Evolutionary conservation across 345 rosid species (phyloP).

Genomic region (Lenwebbia sp.): DNA sequence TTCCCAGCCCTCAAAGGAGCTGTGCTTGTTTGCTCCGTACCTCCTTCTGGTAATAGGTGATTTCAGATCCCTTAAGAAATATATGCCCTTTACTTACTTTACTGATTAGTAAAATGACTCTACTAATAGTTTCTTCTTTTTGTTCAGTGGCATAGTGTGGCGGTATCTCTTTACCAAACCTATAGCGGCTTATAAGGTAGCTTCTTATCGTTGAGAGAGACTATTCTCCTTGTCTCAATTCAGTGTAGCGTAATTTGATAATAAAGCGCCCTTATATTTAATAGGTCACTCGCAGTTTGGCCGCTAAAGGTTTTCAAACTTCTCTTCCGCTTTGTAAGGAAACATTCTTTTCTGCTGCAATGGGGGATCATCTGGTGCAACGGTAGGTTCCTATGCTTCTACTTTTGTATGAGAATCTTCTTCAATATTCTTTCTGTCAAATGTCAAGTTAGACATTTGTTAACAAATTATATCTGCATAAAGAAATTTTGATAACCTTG

Average conservation of each 20-base stretch:
- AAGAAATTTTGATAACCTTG: not conserved
- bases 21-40: conserved; percentile 73
- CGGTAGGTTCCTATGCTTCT: conserved; percentile 26
- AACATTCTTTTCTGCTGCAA: conserved; percentile 65
- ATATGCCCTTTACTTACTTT: not conserved
- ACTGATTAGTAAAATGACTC: not conserved
- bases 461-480: not conserved
- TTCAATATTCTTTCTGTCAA: not conserved
- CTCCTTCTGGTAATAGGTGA: conserved; percentile 94
- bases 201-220: not conserved
- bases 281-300: conserved; percentile 85
- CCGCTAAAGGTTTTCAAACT: conserved; percentile 80
- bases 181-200: conserved; percentile 76
- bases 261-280: not conserved
- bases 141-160: conserved; percentile 68
- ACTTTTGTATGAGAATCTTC: not conserved
- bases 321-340: conserved; percentile 76
- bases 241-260: not conserved
- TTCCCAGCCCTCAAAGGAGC: conserved; percentile 67
- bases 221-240: not conserved
- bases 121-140: not conserved
- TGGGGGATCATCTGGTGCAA: conserved; percentile 68
- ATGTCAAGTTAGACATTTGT: not conserved
- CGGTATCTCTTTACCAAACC: conserved; percentile 90
- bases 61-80: not conserved